Evolutionary conservation across 2,329 filamentous ascomycete genomes (phyloP).

Genomic region (Torrubiella hemipterigena): DNA sequence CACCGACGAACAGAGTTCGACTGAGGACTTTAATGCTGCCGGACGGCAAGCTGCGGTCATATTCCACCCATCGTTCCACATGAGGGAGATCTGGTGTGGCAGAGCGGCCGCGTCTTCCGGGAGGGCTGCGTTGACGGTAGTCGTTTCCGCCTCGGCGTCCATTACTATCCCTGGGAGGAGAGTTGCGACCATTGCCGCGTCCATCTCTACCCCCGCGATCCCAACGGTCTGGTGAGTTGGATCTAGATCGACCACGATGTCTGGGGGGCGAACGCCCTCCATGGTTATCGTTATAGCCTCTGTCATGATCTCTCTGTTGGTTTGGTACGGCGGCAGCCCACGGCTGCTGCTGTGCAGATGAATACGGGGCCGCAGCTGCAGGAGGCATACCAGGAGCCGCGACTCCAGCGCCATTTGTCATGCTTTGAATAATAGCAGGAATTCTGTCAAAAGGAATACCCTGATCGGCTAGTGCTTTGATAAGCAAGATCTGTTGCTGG

Average conservation of each 20-base stretch:
- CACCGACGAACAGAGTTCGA: conserved; percentile 90
- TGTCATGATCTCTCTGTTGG: conserved; percentile 41
- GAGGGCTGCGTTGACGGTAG: conserved; percentile 82
- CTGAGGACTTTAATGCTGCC: conserved; percentile 87
- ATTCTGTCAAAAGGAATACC: conserved; percentile 71
- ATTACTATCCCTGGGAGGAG: conserved; percentile 43
- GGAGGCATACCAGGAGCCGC: conserved; percentile 23
- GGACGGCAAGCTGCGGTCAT: conserved; percentile 60
- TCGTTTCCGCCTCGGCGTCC: conserved; percentile 48
- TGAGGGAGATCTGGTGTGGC: conserved; percentile 35
- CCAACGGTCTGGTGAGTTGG: conserved; percentile 69
- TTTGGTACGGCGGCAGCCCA: conserved; percentile 17
- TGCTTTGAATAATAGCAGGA: conserved; percentile 42
- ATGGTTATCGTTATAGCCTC: conserved; percentile 40
- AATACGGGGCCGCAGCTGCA: conserved; percentile 30
- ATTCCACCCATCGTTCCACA: conserved; percentile 61
- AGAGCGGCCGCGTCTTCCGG: conserved; percentile 54
- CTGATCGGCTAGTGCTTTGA: conserved; percentile 64
- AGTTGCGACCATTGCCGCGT: conserved; percentile 57
- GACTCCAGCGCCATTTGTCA: conserved; percentile 28
- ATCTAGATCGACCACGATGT: conserved; percentile 54
- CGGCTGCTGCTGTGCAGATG: conserved; percentile 17
- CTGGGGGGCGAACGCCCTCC: conserved; percentile 55
- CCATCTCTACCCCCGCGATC: conserved; percentile 50
- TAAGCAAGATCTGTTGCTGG: conserved; percentile 60